phyloP scores from a whole-genome alignment of 1,139 yeast genomes.

The Ogataea hybrid region DNA sequence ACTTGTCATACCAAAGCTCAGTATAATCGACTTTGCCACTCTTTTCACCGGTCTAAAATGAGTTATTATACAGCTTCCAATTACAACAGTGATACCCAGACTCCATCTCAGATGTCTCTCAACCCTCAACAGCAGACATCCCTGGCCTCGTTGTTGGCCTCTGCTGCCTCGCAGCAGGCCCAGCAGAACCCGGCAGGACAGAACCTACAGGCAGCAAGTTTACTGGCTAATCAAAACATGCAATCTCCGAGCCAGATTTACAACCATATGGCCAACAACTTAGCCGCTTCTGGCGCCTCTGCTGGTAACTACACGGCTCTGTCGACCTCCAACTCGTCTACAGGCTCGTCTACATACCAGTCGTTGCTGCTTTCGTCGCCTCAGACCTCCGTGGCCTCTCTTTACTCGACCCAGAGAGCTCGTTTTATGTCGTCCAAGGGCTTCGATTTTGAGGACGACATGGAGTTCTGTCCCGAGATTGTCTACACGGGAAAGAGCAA shows the following conservation, averaged over 20 bases:
- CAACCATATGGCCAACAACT: constrained; percentile 6
- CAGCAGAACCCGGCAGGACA: neutral
- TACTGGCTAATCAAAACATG: neutral
- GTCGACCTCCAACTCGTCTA: constrained; percentile 17
- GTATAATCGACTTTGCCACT: neutral
- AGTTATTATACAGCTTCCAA: constrained; percentile 9
- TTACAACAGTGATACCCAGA: constrained; percentile 8
- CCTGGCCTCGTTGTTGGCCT: constrained; percentile 21
- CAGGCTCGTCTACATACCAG: constrained; percentile 21
- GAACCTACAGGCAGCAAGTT: neutral
- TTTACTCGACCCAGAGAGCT: constrained; percentile 24
- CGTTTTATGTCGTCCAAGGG: constrained; percentile 45
- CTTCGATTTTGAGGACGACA: constrained; percentile 62
- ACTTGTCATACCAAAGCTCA: neutral
- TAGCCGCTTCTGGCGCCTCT: constrained; percentile 6
- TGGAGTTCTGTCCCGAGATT: constrained; percentile 65
- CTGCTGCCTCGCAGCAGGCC: constrained; percentile 14
- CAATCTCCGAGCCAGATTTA: constrained; percentile 19
- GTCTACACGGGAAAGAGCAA: constrained; percentile 31
- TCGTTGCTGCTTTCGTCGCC: constrained; percentile 24
- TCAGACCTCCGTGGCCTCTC: constrained; percentile 21
- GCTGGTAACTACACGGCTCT: constrained; percentile 9
- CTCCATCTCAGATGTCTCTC: constrained; percentile 9
- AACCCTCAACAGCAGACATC: constrained; percentile 21
- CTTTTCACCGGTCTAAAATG: constrained; percentile 2